Evolutionary conservation across 2,329 filamentous ascomycete genomes (phyloP).

Genomic region (Aspergillus spinulosporus): DNA sequence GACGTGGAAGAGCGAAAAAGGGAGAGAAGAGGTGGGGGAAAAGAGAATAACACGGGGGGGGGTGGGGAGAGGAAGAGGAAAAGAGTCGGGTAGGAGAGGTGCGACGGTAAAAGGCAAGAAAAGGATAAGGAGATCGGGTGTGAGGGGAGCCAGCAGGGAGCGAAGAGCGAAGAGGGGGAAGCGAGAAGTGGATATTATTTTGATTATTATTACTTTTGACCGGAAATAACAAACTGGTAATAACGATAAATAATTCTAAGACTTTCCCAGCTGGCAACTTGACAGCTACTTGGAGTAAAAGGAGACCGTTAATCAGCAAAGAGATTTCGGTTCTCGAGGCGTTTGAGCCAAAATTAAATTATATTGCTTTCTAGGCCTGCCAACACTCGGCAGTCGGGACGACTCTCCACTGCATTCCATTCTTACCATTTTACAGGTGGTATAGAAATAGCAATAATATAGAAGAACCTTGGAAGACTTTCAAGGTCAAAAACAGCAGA

Average conservation of each 20-base stretch:
- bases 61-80: slow-evolving; percentile 7
- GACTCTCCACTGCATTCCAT: not conserved
- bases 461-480: not conserved
- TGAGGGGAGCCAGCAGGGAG: slow-evolving; percentile 16
- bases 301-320: slow-evolving; percentile 7
- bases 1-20: slow-evolving; percentile 23
- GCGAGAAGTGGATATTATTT: slow-evolving; percentile 25
- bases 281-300: not conserved
- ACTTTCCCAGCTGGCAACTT: slow-evolving; percentile 7
- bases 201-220: slow-evolving; percentile 22
- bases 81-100: slow-evolving; percentile 14
- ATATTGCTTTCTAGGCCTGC: not conserved
- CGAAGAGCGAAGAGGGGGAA: slow-evolving; percentile 17
- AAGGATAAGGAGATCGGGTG: slow-evolving; percentile 10
- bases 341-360: slow-evolving; percentile 5
- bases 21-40: slow-evolving; percentile 26
- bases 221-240: slow-evolving; percentile 18
- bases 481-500: not conserved
- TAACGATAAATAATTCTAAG: not conserved
- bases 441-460: too few species aligned
- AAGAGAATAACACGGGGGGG: slow-evolving; percentile 29
- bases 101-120: slow-evolving; percentile 13
- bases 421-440: too few species aligned
- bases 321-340: slow-evolving; percentile 2
- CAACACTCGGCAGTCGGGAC: not conserved